Percentiles rank a stretch among this genome's conserved stretches.
Evolutionary conservation across 2,329 filamentous ascomycete genomes (phyloP).

Genomic region (Sporothrix protearum): DNA sequence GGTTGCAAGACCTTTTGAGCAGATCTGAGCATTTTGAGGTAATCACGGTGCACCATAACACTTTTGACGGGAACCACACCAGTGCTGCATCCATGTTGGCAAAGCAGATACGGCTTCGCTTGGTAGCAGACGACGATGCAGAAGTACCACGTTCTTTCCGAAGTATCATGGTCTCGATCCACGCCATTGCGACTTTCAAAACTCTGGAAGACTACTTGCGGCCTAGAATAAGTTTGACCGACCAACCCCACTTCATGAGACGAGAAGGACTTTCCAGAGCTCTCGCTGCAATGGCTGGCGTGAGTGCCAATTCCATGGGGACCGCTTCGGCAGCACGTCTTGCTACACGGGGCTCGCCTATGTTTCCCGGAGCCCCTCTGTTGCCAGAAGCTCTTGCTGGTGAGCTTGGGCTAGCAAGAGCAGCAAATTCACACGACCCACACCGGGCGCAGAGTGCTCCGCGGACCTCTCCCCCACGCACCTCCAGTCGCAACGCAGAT

Average conservation of each 20-base stretch:
- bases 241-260: slow-evolving; percentile 64
- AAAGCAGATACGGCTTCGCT: slow-evolving; percentile 85
- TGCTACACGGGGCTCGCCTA: slow-evolving; percentile 41
- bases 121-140: slow-evolving; percentile 85
- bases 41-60: slow-evolving; percentile 88
- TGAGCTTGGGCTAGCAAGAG: not conserved
- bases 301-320: slow-evolving; percentile 57
- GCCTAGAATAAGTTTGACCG: slow-evolving; percentile 77
- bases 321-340: slow-evolving; percentile 46
- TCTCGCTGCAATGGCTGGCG: slow-evolving; percentile 70
- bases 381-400: slow-evolving; percentile 39
- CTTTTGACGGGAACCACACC: slow-evolving; percentile 82
- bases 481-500: slow-evolving; percentile 43
- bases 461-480: not conserved
- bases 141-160: slow-evolving; percentile 83
- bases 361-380: slow-evolving; percentile 29
- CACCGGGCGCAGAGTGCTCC: not conserved
- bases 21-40: slow-evolving; percentile 98
- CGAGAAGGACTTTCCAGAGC: slow-evolving; percentile 61
- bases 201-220: slow-evolving; percentile 92
- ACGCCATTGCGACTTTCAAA: slow-evolving; percentile 97
- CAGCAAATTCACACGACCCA: not conserved
- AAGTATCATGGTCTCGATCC: slow-evolving; percentile 97
- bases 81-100: slow-evolving; percentile 94
- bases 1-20: slow-evolving; percentile 92